Evolutionary conservation across 257 asterid species (phyloP).

Genomic region (Mitragyna speciosa): DNA sequence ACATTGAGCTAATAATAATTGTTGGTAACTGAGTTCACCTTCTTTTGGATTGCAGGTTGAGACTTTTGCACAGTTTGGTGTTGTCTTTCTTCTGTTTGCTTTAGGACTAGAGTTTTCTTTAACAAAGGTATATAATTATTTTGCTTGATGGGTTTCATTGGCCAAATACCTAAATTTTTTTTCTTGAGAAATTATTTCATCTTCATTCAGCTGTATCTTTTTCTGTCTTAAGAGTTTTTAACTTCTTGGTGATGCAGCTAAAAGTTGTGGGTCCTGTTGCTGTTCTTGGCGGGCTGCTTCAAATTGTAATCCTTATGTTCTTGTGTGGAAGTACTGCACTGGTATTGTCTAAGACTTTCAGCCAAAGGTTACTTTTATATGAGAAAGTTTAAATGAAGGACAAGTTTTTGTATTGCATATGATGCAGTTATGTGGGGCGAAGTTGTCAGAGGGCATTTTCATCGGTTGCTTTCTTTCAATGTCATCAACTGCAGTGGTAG

Average conservation of each 20-base stretch:
- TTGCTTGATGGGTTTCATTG: slow-evolving; percentile 3
- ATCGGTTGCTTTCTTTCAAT: slow-evolving; percentile 93
- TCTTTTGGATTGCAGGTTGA: slow-evolving; percentile 60
- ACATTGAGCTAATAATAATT: background rate
- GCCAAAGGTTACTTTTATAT: slow-evolving; percentile 7
- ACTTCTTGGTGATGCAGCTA: slow-evolving; percentile 53
- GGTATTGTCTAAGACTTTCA: slow-evolving; percentile 40
- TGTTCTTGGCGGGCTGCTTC: slow-evolving; percentile 88
- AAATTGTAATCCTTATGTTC: slow-evolving; percentile 67
- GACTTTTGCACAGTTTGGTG: slow-evolving; percentile 97
- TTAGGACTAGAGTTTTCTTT: slow-evolving; percentile 92
- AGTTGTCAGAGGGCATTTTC: slow-evolving; percentile 87
- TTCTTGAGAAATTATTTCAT: background rate
- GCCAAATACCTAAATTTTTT: background rate
- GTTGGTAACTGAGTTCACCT: background rate
- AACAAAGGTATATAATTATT: slow-evolving; percentile 54
- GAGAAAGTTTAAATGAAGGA: background rate
- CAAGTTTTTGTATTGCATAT: slow-evolving; percentile 18
- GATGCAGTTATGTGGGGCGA: slow-evolving; percentile 82
- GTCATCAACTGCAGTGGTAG: slow-evolving; percentile 97
- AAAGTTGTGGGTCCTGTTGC: slow-evolving; percentile 96
- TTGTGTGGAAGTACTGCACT: slow-evolving; percentile 62
- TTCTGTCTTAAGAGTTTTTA: slow-evolving; percentile 21
- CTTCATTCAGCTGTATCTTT: background rate
- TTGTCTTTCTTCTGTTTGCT: slow-evolving; percentile 94